Percentiles rank a stretch among this genome's conserved stretches.
phyloP scores from a whole-genome alignment of 2,329 filamentous ascomycete genomes.

The Diaporthe sp. region DNA sequence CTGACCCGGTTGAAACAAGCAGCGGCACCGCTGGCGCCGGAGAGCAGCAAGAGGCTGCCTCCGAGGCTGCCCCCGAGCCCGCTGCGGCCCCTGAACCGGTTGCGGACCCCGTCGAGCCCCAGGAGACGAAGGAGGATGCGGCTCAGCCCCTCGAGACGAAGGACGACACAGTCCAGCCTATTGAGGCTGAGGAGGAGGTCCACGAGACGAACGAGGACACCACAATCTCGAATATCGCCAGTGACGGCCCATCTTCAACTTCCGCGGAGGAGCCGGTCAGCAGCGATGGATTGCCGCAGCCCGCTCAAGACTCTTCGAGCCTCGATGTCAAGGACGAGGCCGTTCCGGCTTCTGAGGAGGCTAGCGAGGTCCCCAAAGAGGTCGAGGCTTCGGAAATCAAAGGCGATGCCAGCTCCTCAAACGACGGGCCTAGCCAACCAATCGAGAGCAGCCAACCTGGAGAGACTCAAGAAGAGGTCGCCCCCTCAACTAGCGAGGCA shows the following conservation, averaged over 20 bases:
- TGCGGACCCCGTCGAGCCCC: neutral
- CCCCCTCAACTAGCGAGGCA: constrained; percentile 30
- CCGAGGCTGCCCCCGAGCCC: neutral
- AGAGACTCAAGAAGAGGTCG: constrained; percentile 4
- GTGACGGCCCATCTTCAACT: neutral
- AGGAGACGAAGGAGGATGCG: constrained; percentile 5
- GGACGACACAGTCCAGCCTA: neutral
- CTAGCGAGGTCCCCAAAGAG: constrained; percentile 29
- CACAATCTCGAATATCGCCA: neutral
- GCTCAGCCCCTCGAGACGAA: neutral
- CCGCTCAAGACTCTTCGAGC: neutral
- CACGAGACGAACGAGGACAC: constrained; percentile 28
- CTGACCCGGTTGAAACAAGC: neutral
- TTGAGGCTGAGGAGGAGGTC: neutral
- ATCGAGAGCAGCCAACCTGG: neutral
- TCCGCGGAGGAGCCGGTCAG: neutral
- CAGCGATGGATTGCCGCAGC: neutral
- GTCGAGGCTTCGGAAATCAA: constrained; percentile 22
- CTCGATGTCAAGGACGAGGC: neutral
- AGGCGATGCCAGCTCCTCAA: constrained; percentile 1
- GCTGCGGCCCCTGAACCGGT: neutral
- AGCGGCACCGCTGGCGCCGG: neutral
- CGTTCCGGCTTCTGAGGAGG: neutral
- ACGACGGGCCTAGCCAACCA: neutral
- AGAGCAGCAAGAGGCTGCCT: constrained; percentile 16